Conservation (phyloP, 2,329 filamentous ascomycete species). For the Pyricularia pennisetigena region DNA sequence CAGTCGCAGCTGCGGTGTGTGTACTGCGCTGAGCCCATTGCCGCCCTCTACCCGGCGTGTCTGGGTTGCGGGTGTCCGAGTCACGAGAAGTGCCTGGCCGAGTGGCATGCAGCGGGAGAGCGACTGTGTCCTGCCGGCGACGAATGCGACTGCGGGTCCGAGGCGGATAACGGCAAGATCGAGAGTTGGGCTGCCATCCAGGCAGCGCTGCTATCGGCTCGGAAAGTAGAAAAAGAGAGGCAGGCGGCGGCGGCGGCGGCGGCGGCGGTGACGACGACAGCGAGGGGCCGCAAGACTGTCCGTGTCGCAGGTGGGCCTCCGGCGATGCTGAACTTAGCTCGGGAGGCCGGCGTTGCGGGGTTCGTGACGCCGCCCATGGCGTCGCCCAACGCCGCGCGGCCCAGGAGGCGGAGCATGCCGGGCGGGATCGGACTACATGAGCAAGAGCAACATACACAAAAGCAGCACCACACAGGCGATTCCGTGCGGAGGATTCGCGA, state of each 20-base stretch:
- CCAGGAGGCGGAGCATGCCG: neutral
- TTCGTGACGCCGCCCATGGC: neutral
- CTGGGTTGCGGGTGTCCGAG: constrained; percentile 53
- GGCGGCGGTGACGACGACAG: neutral
- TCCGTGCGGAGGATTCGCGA: neutral
- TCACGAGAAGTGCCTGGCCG: constrained; percentile 47
- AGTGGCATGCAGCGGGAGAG: constrained; percentile 49
- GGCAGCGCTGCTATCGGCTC: constrained; percentile 14
- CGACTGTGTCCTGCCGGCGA: constrained; percentile 52
- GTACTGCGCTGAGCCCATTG: constrained; percentile 51
- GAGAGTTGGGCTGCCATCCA: constrained; percentile 52
- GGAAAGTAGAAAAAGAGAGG: neutral
- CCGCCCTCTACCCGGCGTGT: constrained; percentile 50
- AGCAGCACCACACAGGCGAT: neutral
- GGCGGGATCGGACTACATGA: neutral
- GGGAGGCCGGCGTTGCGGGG: neutral
- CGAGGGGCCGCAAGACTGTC: constrained; percentile 9
- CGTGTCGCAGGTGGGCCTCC: constrained; percentile 16
- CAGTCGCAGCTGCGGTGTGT: constrained; percentile 52
- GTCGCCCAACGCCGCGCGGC: neutral
- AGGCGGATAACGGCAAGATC: constrained; percentile 45
- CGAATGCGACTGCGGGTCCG: constrained; percentile 51
- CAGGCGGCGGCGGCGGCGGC: neutral
- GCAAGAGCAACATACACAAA: neutral
- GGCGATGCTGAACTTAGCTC: constrained; percentile 8